A percentile compares a stretch with the other conserved stretches of the same genome.
Conservation (phyloP, 345 rosid genomes). For the Viola odorata region DNA sequence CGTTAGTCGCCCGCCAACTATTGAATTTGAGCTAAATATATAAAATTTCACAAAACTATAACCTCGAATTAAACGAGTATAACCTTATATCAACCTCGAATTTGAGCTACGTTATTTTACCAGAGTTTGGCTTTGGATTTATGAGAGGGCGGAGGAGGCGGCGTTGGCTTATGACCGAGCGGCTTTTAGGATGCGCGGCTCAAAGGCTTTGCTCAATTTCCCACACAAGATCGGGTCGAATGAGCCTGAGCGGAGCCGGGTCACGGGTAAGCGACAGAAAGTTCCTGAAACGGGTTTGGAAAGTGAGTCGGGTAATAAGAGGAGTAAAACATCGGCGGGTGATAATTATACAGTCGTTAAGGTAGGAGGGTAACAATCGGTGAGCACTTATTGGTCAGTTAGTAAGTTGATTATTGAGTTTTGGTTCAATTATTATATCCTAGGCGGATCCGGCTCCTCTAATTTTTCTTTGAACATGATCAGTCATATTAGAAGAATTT, state of each 20-base stretch:
- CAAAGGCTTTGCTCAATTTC: constrained; percentile 28
- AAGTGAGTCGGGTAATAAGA: constrained; percentile 23
- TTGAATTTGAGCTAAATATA: too few species aligned
- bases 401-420: not conserved
- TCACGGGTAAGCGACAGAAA: constrained; percentile 12
- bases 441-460: too few species aligned
- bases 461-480: too few species aligned
- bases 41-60: too few species aligned
- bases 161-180: constrained; percentile 33
- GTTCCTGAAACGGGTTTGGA: constrained; percentile 5
- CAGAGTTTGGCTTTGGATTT: too few species aligned
- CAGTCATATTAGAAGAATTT: too few species aligned
- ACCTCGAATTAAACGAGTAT: too few species aligned
- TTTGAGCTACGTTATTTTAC: too few species aligned
- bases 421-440: too few species aligned
- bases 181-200: constrained; percentile 32
- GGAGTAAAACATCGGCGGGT: constrained; percentile 16
- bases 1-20: too few species aligned
- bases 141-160: constrained; percentile 35
- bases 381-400: constrained; percentile 27
- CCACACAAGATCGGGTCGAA: constrained; percentile 22
- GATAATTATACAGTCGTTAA: constrained; percentile 8
- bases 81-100: too few species aligned
- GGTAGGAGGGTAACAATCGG: constrained; percentile 21
- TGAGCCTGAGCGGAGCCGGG: constrained; percentile 17